Conservation (phyloP, 495 filamentous ascomycete species). For the Penicillium tannophilum region DNA sequence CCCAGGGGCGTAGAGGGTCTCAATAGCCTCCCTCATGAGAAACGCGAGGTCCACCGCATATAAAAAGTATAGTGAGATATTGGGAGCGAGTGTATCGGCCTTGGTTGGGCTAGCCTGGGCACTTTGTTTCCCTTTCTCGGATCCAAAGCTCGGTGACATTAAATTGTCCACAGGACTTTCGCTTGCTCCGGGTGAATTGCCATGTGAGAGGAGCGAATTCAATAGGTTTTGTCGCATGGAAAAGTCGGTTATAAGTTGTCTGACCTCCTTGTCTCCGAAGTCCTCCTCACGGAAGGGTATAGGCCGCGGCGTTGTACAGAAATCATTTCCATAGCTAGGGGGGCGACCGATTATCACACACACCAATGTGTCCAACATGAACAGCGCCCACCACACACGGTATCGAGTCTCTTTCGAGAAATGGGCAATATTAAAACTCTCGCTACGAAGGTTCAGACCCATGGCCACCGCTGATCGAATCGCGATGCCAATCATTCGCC, state of each 20-base stretch:
- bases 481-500: constrained; percentile 60
- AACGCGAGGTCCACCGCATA: constrained; percentile 29
- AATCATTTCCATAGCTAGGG: constrained; percentile 49
- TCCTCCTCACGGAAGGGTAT: constrained; percentile 56
- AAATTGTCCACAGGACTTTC: neutral
- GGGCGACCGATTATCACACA: constrained; percentile 64
- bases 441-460: constrained; percentile 63
- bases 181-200: constrained; percentile 8
- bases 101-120: constrained; percentile 6
- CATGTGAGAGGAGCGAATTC: constrained; percentile 18
- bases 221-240: constrained; percentile 28
- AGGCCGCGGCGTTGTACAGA: constrained; percentile 58
- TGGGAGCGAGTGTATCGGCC: constrained; percentile 17
- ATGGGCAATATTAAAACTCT: constrained; percentile 47
- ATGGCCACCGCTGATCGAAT: constrained; percentile 60
- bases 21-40: constrained; percentile 26
- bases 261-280: constrained; percentile 31
- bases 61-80: constrained; percentile 25
- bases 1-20: constrained; percentile 26
- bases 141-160: neutral
- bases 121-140: constrained; percentile 8
- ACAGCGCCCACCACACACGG: constrained; percentile 56
- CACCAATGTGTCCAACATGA: constrained; percentile 58
- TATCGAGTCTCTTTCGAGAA: constrained; percentile 50
- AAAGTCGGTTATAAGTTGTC: constrained; percentile 34